A percentile compares a stretch with the other conserved stretches of the same genome.
Evolutionary conservation across 768 basidiomycete genomes (phyloP).

Genomic region (Amanita pallidorosea): DNA sequence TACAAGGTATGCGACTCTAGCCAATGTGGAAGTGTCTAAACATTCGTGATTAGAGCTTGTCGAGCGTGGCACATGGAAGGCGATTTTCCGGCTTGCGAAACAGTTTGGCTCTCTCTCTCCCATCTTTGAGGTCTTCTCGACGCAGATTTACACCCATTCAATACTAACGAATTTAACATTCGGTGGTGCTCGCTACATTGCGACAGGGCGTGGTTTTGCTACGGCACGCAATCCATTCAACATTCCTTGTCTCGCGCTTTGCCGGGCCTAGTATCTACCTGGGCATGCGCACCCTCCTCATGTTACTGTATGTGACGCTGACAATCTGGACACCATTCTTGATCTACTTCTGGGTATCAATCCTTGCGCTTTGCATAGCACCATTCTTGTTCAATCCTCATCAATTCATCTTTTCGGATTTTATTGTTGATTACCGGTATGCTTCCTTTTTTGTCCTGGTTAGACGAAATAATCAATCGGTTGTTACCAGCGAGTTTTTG

Average conservation of each 20-base stretch:
- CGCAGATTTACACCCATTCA: conserved; percentile 96
- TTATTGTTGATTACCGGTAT: conserved; percentile 89
- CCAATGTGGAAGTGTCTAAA: background rate
- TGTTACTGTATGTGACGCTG: conserved; percentile 90
- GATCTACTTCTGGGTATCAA: conserved; percentile 98
- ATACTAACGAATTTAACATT: conserved; percentile 96
- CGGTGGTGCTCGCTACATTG: conserved; percentile 97
- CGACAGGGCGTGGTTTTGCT: conserved; percentile 97
- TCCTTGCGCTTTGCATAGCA: conserved; percentile 82
- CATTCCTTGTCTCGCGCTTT: conserved; percentile 94
- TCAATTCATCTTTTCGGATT: conserved; percentile 95
- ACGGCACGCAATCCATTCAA: conserved; percentile 92
- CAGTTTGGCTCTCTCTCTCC: conserved; percentile 93
- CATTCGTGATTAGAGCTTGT: conserved; percentile 58
- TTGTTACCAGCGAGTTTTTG: conserved; percentile 70
- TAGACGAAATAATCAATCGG: conserved; percentile 4
- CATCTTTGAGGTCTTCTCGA: conserved; percentile 95
- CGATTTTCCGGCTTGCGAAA: conserved; percentile 83
- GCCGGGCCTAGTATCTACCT: conserved; percentile 98
- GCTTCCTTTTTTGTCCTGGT: conserved; percentile 12
- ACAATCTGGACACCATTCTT: conserved; percentile 86
- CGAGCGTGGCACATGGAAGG: conserved; percentile 89
- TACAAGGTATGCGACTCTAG: conserved; percentile 61
- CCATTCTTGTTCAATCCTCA: conserved; percentile 99
- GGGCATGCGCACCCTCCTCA: conserved; percentile 85